Evolutionary conservation across 169 alveolate species (phyloP).

Genomic region (Plasmodium knowlesi): DNA sequence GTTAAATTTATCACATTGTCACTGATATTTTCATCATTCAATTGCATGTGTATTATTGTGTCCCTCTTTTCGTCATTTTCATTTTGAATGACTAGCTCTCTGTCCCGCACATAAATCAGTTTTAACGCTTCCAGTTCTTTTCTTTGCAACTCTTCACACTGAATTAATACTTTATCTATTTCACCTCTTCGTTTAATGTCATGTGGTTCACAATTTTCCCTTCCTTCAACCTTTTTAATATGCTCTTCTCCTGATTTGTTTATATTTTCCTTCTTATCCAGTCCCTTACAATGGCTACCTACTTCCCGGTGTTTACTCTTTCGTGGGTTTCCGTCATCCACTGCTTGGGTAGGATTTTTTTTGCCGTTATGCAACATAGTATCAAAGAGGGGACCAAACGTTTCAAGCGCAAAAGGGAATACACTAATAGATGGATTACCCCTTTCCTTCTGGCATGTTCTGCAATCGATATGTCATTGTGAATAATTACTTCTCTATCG

Average conservation of each 20-base stretch:
- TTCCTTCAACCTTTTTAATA: constrained; percentile 12
- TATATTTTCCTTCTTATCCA: not conserved
- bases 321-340: not conserved
- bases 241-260: not conserved
- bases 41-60: constrained; percentile 53
- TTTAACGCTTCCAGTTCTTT: constrained; percentile 73
- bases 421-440: not conserved
- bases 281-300: not conserved
- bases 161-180: constrained; percentile 23
- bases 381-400: not conserved
- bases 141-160: constrained; percentile 65
- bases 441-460: not conserved
- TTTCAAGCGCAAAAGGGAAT: not conserved
- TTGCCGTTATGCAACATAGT: constrained; percentile 24
- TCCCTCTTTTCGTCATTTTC: constrained; percentile 58
- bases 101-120: constrained; percentile 50
- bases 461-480: not conserved
- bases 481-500: not conserved
- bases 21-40: constrained; percentile 65
- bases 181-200: not conserved
- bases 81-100: constrained; percentile 49
- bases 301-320: not conserved
- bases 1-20: constrained; percentile 44
- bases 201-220: not conserved
- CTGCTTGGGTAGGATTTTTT: not conserved